Evolutionary conservation across 495 filamentous ascomycete species (phyloP), one percentile per base, ranked within the genome.

Genomic region (Viridothelium virens): DNA sequence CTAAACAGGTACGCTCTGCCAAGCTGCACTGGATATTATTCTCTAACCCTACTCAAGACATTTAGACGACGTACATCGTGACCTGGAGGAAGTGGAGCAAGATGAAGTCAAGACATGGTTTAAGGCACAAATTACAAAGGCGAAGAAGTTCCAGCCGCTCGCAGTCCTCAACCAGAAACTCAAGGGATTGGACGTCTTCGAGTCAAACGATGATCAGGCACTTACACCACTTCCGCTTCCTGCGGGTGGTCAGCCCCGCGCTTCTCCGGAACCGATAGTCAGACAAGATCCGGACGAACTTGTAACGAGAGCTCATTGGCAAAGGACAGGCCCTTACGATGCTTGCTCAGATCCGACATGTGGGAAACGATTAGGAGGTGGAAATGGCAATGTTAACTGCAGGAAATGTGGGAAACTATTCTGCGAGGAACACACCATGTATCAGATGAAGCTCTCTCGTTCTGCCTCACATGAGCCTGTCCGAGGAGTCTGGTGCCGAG

Each of bases 21-120:
- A 48, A 47, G n/a, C 2, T 11, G 2, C 33, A 4, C 6, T 39
- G 6, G 34, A 68, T 46, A 44, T 31, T 18, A 56, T 62, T n/a
- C 2, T 47, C 72, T 77, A 66, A 77, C 46, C 63, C n/a, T 46
- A 31, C 65, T 25, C 46, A 66, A 90, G 89, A 73, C 94, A 98
- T 76, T 88, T 98, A 69, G 94, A 98, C 77, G 95, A 97, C 72
- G 81, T 84, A 47, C 94, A 98, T 77, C 89, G 92, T 68, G 91
- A 97, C 69, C 83, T 97, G n/a, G 91, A 95, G 75, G 91, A 91
- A 66, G 84, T 90, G 63, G 89, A 91, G 71, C 95, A 97, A 73
- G 93, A 96, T 76, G 91, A 98, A 77, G 93, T 97, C 67, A 96
- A 96, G 79, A 93, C 90, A 64, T 98, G 94, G 94, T 97, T 98